A percentile compares a stretch with the other conserved stretches of the same genome.
Evolutionary conservation across 495 filamentous ascomycete genomes (phyloP).

Genomic region (Jackrogersella minutella): DNA sequence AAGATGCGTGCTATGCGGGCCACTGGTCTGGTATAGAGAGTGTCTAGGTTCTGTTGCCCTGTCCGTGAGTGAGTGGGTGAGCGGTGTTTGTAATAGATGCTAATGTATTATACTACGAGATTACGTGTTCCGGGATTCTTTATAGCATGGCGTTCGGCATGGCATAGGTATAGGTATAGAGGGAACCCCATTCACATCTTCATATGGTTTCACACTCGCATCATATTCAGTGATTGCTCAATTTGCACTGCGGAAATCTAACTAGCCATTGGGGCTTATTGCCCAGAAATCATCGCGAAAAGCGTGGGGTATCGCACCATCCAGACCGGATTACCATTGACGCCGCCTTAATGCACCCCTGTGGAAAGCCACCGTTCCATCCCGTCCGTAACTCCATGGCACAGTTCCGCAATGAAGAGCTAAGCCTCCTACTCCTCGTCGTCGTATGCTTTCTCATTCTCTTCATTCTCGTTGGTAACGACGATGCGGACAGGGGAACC

Average conservation of each 20-base stretch:
- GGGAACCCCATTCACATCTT: constrained; percentile 31
- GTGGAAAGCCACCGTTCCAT: neutral
- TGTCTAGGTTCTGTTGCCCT: neutral
- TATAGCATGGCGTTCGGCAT: constrained; percentile 30
- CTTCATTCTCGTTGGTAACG: constrained; percentile 6
- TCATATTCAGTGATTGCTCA: neutral
- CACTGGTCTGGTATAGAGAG: constrained; percentile 63
- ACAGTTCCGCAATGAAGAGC: neutral
- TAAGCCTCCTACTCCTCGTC: no score
- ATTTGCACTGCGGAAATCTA: neutral
- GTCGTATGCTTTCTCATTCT: no score
- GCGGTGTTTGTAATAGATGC: constrained; percentile 14
- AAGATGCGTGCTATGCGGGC: constrained; percentile 77
- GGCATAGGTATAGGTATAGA: constrained; percentile 11
- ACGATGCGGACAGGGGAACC: constrained; percentile 30
- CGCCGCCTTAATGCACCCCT: neutral
- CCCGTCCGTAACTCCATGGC: neutral
- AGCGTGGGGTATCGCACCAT: constrained; percentile 13
- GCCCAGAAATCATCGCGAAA: constrained; percentile 4
- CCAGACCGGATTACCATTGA: neutral
- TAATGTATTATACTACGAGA: constrained; percentile 19
- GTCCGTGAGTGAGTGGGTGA: neutral
- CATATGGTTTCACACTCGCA: neutral
- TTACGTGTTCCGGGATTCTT: neutral
- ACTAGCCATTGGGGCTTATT: neutral